A percentile compares a stretch with the other conserved stretches of the same genome.
Evolutionary conservation across 371 early-diverging fungal genomes (phyloP).

Genomic region (Furculomyces boomerangus): DNA sequence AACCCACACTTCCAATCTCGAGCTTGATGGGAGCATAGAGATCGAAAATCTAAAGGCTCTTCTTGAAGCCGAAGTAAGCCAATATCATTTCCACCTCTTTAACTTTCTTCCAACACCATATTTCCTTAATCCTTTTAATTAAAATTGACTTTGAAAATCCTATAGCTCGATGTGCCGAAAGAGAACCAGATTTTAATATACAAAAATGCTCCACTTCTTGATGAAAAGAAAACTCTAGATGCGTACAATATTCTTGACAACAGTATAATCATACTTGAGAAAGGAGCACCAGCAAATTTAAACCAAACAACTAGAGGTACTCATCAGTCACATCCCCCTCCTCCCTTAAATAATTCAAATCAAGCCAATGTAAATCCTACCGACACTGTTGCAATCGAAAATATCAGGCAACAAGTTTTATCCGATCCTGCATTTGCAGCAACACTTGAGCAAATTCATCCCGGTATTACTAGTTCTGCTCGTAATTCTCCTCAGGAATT

Average conservation of each 20-base stretch:
- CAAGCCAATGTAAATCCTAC: constrained; percentile 11
- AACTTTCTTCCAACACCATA: background rate
- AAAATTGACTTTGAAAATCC: background rate
- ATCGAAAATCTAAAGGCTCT: constrained; percentile 67
- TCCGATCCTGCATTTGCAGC: constrained; percentile 40
- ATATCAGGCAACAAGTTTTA: constrained; percentile 55
- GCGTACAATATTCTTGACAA: constrained; percentile 47
- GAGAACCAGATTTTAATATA: background rate
- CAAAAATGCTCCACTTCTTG: constrained; percentile 19
- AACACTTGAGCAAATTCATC: constrained; percentile 15
- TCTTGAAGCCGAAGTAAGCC: constrained; percentile 56
- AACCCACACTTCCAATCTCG: constrained; percentile 27
- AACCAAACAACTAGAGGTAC: background rate
- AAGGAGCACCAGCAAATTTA: constrained; percentile 4
- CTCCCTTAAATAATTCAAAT: constrained; percentile 3
- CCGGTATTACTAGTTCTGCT: constrained; percentile 18
- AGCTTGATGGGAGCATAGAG: constrained; percentile 60
- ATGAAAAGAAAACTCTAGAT: constrained; percentile 39
- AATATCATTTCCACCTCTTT: background rate
- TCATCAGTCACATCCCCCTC: constrained; percentile 2
- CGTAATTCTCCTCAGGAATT: constrained; percentile 15
- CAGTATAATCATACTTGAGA: constrained; percentile 49
- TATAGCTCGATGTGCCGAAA: background rate
- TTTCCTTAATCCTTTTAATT: background rate
- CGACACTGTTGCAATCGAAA: constrained; percentile 31